Base-by-base conservation (phyloP, 768 basidiomycete genomes). In the Amanita inopinata region DNA sequence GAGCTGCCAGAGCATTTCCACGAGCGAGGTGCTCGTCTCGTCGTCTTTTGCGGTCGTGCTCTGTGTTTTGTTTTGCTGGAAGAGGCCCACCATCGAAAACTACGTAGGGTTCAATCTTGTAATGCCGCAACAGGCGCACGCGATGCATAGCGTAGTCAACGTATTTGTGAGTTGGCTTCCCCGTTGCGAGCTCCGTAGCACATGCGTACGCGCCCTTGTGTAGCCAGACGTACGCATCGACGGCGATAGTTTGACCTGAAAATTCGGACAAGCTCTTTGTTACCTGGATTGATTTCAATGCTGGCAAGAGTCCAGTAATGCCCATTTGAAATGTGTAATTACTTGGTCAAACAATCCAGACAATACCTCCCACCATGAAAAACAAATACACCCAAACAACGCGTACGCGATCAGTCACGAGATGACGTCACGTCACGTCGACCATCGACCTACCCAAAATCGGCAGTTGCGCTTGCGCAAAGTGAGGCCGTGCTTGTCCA, bases 11-110 rank as follows among this genome's bases (percentile, higher is more conserved):
- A 0, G 73, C 67, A 24, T 82, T 78, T 6, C 84, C 96, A 36
- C 74, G 74, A 3, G 80, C 72, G 2, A 88, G 70, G 52, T 80
- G 80, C 47, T 91, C 89, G 14, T 78, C 78, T 38, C 94, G 78
- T 46, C 71, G 73, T 45, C 78, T 71, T 56, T 76, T 81, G 34
- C 96, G 76, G 28, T 83, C 83, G 14, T 66, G 71, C 51, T 99
- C 96, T 0, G 94, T 98, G 0, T 79, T 80, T 57, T 76, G 80
- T 72, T 99, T 99, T 11, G 94, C 93, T 5, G 92, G 92, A 22
- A 99, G 74, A 7, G 86, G 87, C 0, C 94, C 94, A 11, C 96
- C 96, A 56, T 98, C 96, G 53, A 99, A 94, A 12, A 99, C 96
- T 18, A 99, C 66, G 58, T 86, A 91, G 1, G 96, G 94, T 38